Base-by-base conservation (phyloP, 768 basidiomycete species). In the Dioszegia aurantiaca region DNA sequence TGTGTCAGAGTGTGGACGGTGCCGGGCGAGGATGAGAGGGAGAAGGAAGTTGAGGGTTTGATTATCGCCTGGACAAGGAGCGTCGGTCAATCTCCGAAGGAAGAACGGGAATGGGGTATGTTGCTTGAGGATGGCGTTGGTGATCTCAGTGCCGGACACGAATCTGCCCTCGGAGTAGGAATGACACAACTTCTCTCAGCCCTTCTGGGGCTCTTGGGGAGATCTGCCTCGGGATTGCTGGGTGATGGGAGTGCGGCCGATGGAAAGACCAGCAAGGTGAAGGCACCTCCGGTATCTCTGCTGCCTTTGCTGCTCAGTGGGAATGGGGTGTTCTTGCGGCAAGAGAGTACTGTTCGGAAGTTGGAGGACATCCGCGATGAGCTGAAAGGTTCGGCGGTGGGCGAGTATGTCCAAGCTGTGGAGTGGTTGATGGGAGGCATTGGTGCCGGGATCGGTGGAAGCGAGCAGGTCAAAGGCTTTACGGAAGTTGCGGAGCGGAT, bases 1-100 rank as follows among this genome's bases (percentile, higher is more conserved):
- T 74, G 73, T 46, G 58, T 69, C 11, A 66, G 69, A 14, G 56
- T 77, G 4, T 77, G 75, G 75, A 67, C 63, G 2, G 65, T 77
- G 10, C 51, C 60, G 12, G 56, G 59, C 26, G 48, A 64, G 37
- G 42, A 59, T 2, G 64, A 69, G 26, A 56, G 64, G 44, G 68
- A 75, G 61, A 60, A 59, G 37, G 72, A 73, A 56, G 42, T 77
- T 31, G 72, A 69, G 33, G 62, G 43, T 3, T 21, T 68, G 2
- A 36, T 70, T 14, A n/a, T 54, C 9, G 52, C 63, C n/a, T 77
- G 73, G 73, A 51, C 56, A 4, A 53, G 59, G 16, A 48, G 39
- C n/a, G 55, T 74, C 28, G 67, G 64, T 17, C 59, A 51, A 3
- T 30, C 27, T 9, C n/a, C 31, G 21, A 27, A 41, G 27, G 63